Conservation (phyloP, 176 grass and related monocot genomes). For the barley (Hordeum vulgare) region MorexV3_pseudomolecules_assembly NC_058518.1:431410721-431411220, state of each 20-base stretch:
- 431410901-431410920: not conserved
- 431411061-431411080: not conserved
- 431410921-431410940: not conserved
- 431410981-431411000: not conserved
- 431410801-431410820: not conserved
- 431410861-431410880: not conserved
- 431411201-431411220: conserved; percentile 77
- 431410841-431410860: not conserved
- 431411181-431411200: conserved; percentile 68
- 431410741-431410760: not conserved
- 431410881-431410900: not conserved
- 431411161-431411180: conserved; percentile 62
- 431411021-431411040: conserved; percentile 1
- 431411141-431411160: conserved; percentile 67
- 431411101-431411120: not conserved
- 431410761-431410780: not conserved
- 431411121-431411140: conserved; percentile 37
- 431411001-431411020: not conserved
- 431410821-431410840: not conserved
- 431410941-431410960: not conserved
- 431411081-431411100: not conserved
- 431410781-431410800: not conserved
- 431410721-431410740: not conserved
- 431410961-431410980: not conserved
- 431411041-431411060: not conserved